Evolutionary conservation across 371 early-diverging fungal genomes (phyloP), one percentile per base, ranked within the genome.

Genomic region (Entomophthora muscae): DNA sequence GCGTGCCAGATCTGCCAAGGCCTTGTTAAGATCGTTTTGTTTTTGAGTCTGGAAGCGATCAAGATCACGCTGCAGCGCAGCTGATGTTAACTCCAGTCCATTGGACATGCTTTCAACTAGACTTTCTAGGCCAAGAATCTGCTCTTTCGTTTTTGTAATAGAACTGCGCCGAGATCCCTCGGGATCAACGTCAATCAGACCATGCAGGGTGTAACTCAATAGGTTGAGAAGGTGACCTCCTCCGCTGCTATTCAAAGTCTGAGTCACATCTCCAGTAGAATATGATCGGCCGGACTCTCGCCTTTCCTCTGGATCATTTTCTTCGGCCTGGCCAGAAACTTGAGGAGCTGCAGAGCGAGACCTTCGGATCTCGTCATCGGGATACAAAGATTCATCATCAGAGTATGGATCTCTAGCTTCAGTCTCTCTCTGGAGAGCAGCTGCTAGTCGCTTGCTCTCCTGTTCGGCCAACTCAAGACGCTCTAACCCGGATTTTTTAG

Each of bases 121-220:
- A 61, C 82, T 83, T 71, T 93, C 89, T 51, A 95, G 76, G 71
- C 77, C 68, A 55, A 62, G 26, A 29, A 94, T 91, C 3, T 78
- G 79, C 68, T 95, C 95, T n/a, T 83, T 80, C 2, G 91, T 86
- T 64, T 83, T 89, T 5, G 89, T 88, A 57, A 97, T 91, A 64
- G 86, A 86, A 69, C 84, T 85, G 52, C 92, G 85, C 22, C 95
- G 83, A 26, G 92, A 87, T 21, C 85, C 83, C 61, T 90, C 92
- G 0, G 95, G 95, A 69, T 97, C 93, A 3, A 90, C 91, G 74
- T 95, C 97, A 68, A 94, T 89, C 57, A 97, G 82, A 0, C 91
- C 89, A 66, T 88, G 85, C 23, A 88, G 69, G 2, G 86, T 84
- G 63, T 86, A 81, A 2, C 89, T 83, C 1, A 85, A 70, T 3